phyloP scores from a whole-genome alignment of 768 basidiomycete species.

The Boletus rubroflammeus region DNA sequence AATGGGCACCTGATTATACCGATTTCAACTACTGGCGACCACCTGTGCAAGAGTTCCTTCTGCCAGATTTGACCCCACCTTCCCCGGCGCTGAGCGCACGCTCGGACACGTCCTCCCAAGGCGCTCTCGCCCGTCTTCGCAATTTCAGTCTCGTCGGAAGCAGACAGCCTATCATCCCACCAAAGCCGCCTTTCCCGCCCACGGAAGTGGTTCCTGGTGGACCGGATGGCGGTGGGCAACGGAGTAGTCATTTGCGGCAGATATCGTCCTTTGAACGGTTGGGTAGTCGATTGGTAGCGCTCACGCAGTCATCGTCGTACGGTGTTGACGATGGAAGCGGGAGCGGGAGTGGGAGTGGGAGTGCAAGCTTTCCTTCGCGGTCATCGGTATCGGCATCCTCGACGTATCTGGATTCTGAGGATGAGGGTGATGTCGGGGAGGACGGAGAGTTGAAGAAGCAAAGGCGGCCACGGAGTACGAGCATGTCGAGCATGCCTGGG shows the following conservation, averaged over 20 bases:
- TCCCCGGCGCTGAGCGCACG: conserved; percentile 93
- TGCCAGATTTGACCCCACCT: conserved; percentile 80
- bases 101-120: conserved; percentile 79
- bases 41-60: conserved; percentile 69
- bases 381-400: conserved; percentile 52
- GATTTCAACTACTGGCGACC: conserved; percentile 97
- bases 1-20: conserved; percentile 86
- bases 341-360: conserved; percentile 30
- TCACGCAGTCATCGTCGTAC: conserved; percentile 41
- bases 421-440: conserved; percentile 34
- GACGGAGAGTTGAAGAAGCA: conserved; percentile 39
- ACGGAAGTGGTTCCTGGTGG: background rate
- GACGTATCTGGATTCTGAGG: conserved; percentile 50
- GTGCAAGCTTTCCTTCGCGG: conserved; percentile 52
- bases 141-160: conserved; percentile 73
- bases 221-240: conserved; percentile 19
- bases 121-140: conserved; percentile 67
- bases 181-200: conserved; percentile 29
- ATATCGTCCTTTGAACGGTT: conserved; percentile 77
- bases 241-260: conserved; percentile 53
- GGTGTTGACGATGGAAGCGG: conserved; percentile 15
- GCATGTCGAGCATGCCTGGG: conserved; percentile 85
- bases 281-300: conserved; percentile 53
- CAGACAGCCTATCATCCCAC: conserved; percentile 32
- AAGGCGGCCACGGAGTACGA: conserved; percentile 48